Percentiles rank a stretch among this genome's conserved stretches.
These are phyloP conservation scores for Lophiotrema nucula DNA, from an alignment of 495 filamentous ascomycete genomes.

Conservation along the genomic window DNA sequence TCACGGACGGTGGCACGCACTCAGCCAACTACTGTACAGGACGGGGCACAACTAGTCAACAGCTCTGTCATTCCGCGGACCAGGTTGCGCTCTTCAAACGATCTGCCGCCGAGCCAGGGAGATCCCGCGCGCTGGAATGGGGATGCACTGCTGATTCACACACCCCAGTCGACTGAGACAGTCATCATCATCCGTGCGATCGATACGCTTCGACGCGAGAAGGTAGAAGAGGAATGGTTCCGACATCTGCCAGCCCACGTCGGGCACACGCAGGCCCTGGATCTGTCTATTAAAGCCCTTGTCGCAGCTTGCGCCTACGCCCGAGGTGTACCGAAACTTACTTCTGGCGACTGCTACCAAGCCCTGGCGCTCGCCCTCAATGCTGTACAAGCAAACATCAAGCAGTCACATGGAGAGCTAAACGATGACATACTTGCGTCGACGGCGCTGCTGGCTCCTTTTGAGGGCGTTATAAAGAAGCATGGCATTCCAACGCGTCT, in stretches of 20 bases:
- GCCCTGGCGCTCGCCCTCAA: conserved; percentile 7
- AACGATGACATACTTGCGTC: conserved; percentile 16
- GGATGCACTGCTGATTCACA: conserved; percentile 8
- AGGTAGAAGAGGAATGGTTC: conserved; percentile 16
- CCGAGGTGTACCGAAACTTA: conserved; percentile 12
- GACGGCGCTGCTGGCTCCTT: conserved; percentile 8
- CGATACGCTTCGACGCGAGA: conserved; percentile 11
- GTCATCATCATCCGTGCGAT: conserved; percentile 11
- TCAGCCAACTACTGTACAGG: conserved; percentile 6
- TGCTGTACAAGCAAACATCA: conserved; percentile 16
- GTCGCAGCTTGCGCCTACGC: conserved; percentile 19
- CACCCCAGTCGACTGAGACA: conserved; percentile 13
- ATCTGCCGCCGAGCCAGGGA: conserved; percentile 1
- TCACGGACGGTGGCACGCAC: conserved; percentile 8
- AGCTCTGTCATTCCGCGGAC: conserved; percentile 2
- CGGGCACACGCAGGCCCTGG: conserved; percentile 18
- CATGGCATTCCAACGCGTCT: conserved; percentile 8
- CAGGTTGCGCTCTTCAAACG: conserved; percentile 7
- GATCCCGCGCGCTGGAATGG: conserved; percentile 10
- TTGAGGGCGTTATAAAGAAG: conserved; percentile 7
- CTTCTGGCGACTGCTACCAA: conserved; percentile 13
- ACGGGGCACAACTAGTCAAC: conserved; percentile 7
- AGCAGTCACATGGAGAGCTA: conserved; percentile 11
- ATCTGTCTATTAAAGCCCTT: conserved; percentile 15
- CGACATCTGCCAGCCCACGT: conserved; percentile 18